Conservation (phyloP, 306 rosid genomes). For the Fagus sylvatica region DNA sequence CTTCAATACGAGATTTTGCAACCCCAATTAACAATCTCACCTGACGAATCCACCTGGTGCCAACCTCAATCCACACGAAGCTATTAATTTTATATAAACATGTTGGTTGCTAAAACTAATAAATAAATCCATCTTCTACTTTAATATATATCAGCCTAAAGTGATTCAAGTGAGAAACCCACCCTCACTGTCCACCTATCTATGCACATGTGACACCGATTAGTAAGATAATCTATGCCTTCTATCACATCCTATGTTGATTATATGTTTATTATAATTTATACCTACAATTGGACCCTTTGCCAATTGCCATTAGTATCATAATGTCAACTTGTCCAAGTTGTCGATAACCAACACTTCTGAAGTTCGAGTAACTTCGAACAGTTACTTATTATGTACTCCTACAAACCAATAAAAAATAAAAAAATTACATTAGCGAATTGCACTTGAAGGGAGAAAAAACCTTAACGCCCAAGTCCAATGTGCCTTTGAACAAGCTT, state of each 20-base stretch:
- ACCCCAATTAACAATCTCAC: background rate
- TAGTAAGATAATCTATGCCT: background rate
- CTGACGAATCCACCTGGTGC: conserved; percentile 17
- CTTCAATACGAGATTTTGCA: conserved; percentile 22
- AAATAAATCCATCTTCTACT: background rate
- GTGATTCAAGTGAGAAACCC: background rate
- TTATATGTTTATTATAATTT: conserved; percentile 3
- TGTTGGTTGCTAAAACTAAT: background rate
- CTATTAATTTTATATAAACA: too few species aligned
- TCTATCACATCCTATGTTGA: conserved; percentile 28
- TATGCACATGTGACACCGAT: background rate
- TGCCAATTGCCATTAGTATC: background rate
- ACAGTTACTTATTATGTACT: background rate
- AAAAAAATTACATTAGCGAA: background rate
- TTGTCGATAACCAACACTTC: conserved; percentile 8
- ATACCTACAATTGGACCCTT: background rate
- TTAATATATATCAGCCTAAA: background rate
- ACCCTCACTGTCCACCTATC: background rate
- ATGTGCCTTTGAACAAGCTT: too few species aligned
- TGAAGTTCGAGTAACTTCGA: background rate
- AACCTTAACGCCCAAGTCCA: too few species aligned
- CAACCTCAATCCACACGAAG: conserved; percentile 28
- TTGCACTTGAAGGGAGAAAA: too few species aligned
- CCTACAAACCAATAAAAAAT: background rate
- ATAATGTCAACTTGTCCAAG: conserved; percentile 21